phyloP scores from a whole-genome alignment of 331 rosid genomes.

The Dryas integrifolia region DNA sequence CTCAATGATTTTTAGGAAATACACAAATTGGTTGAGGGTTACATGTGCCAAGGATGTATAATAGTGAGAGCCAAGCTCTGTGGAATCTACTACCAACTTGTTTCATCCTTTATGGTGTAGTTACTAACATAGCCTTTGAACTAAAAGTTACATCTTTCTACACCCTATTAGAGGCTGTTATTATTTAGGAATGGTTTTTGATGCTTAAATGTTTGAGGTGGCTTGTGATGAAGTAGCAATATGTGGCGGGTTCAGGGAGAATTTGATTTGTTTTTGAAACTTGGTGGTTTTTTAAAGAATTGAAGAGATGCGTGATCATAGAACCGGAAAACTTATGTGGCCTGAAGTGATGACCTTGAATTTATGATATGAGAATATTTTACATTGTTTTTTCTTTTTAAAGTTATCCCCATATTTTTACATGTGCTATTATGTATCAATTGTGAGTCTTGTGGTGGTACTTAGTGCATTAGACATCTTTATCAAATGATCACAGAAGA shows the following conservation, averaged over 20 bases:
- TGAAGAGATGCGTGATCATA: not conserved
- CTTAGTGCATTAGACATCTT: not conserved
- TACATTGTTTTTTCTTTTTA: not conserved
- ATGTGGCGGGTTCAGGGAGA: not conserved
- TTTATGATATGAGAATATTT: not conserved
- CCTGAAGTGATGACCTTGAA: not conserved
- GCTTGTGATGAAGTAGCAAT: not conserved
- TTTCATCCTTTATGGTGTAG: constrained; percentile 2
- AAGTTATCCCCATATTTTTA: not conserved
- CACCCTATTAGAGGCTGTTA: not conserved
- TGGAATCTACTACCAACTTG: not conserved
- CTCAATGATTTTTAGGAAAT: not conserved
- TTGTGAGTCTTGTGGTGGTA: not conserved
- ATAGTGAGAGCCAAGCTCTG: not conserved
- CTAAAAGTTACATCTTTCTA: not conserved
- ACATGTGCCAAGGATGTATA: not conserved
- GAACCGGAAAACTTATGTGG: not conserved
- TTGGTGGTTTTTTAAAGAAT: not conserved
- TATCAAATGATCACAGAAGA: not conserved
- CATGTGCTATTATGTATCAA: too few species aligned
- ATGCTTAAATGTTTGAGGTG: not conserved
- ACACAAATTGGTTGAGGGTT: not conserved
- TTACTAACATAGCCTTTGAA: too few species aligned
- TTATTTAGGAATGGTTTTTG: not conserved
- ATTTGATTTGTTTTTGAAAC: not conserved